Evolutionary conservation across 352 stramenopile genomes (phyloP), one percentile per base, ranked within the genome.

Genomic region (Phytophthora pinifolia): DNA sequence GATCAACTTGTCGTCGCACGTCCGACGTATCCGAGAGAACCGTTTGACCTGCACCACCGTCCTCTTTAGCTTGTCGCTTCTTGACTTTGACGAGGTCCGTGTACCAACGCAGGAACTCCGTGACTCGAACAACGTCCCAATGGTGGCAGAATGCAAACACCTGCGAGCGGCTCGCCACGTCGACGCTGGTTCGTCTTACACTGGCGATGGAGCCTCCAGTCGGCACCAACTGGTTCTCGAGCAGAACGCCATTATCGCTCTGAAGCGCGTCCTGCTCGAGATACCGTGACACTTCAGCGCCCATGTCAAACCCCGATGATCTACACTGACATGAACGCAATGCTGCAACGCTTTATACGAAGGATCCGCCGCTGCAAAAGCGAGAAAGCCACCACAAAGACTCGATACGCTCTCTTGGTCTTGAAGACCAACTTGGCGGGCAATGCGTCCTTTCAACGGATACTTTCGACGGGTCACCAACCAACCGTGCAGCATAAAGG

Each of bases 31-130:
- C 44, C 0, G 59, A 45, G 15, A 83, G 59, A 36, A 70, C 41
- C 15, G 18, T 10, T 13, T 9, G 15, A 29, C 18, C 9, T 7
- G 42, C 22, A 2, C 35, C 37, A n/a, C 15, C 45, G 6, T 18
- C 41, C 14, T 14, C 45, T 41, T 32, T n/a, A 6, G 14, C n/a
- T 17, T 59, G 54, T n/a, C 62, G 49, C 9, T 66, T 52, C 14
- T 27, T 43, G 10, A 58, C 34, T 25, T 54, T 58, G 20, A 71
- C 61, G 17, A 76, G 67, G 2, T 74, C 74, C 25, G 61, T 63
- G 60, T 88, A 86, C 72, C 78, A 91, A 18, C 76, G 64, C 59
- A 91, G 36, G 27, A 89, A 74, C 30, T 81, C 76, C 0, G 50
- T 61, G 25, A 91, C 55, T 14, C 51, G 65, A 25, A 66, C 46